phyloP scores from a whole-genome alignment of 2,329 filamentous ascomycete genomes.

The Xylaria sp. region DNA sequence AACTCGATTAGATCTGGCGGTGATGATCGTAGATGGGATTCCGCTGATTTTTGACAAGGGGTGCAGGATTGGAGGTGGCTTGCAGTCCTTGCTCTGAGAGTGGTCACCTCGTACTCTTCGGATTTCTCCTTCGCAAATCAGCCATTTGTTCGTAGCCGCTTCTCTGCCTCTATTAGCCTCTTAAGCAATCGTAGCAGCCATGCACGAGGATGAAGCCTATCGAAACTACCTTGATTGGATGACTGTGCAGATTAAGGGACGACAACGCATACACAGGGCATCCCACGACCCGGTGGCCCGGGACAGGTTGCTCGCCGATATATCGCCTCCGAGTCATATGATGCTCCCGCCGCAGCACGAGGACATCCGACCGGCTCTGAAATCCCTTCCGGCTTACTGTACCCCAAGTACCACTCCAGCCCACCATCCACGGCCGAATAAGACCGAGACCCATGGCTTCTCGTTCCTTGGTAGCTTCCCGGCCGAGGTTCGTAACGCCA shows the following conservation, averaged over 20 bases:
- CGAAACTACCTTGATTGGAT: conserved; percentile 14
- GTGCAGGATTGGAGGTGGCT: not conserved
- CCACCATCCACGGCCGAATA: not conserved
- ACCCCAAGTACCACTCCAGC: not conserved
- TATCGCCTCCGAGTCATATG: conserved; percentile 15
- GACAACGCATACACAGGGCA: conserved; percentile 19
- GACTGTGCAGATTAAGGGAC: conserved; percentile 15
- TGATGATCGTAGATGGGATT: not conserved
- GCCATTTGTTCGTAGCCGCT: not conserved
- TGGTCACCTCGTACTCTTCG: not conserved
- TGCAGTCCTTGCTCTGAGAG: not conserved
- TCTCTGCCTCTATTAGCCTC: not conserved
- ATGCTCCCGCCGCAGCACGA: conserved; percentile 17
- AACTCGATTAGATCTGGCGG: not conserved
- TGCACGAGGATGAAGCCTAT: conserved; percentile 1
- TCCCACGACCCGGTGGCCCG: conserved; percentile 20
- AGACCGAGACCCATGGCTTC: conserved; percentile 6
- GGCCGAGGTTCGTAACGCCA: conserved; percentile 33
- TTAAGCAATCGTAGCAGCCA: conserved; percentile 1
- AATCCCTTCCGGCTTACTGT: conserved; percentile 22
- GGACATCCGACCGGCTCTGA: conserved; percentile 19
- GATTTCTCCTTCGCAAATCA: not conserved
- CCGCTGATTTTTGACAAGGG: not conserved
- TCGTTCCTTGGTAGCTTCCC: conserved; percentile 31
- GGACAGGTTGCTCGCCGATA: conserved; percentile 20